phyloP scores from a whole-genome alignment of 1,284 basidiomycete species.

The Takashimella koratensis region DNA sequence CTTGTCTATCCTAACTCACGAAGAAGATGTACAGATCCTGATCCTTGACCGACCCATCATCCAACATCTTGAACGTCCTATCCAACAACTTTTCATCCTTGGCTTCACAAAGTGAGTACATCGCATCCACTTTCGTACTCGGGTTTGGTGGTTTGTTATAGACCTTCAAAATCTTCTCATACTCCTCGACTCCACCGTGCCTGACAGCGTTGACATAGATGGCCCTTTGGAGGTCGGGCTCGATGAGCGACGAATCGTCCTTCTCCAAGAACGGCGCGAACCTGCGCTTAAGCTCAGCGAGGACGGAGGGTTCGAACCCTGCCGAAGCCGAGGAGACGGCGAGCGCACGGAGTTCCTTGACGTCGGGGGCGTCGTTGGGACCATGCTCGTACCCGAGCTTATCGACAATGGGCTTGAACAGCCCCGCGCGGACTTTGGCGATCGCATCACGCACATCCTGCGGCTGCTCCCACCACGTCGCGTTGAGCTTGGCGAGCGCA shows the following conservation, averaged over 20 bases:
- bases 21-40: constrained; percentile 61
- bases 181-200: constrained; percentile 73
- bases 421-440: constrained; percentile 62
- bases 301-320: constrained; percentile 63
- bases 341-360: constrained; percentile 69
- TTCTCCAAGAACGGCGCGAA: constrained; percentile 70
- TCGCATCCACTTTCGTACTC: constrained; percentile 62
- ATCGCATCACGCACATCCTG: constrained; percentile 59
- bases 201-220: constrained; percentile 55
- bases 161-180: constrained; percentile 66
- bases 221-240: constrained; percentile 63
- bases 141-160: constrained; percentile 72
- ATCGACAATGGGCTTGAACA: constrained; percentile 76
- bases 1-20: constrained; percentile 15
- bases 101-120: constrained; percentile 52
- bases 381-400: constrained; percentile 75
- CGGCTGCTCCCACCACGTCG: constrained; percentile 82
- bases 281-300: constrained; percentile 67
- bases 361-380: constrained; percentile 66
- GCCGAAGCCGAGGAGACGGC: constrained; percentile 67
- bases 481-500: constrained; percentile 58
- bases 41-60: constrained; percentile 55
- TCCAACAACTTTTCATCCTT: constrained; percentile 52
- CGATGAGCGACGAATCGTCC: constrained; percentile 74
- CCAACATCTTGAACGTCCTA: constrained; percentile 60